Conservation (phyloP, 345 rosid genomes). For the Raphanus raphanistrum region DNA sequence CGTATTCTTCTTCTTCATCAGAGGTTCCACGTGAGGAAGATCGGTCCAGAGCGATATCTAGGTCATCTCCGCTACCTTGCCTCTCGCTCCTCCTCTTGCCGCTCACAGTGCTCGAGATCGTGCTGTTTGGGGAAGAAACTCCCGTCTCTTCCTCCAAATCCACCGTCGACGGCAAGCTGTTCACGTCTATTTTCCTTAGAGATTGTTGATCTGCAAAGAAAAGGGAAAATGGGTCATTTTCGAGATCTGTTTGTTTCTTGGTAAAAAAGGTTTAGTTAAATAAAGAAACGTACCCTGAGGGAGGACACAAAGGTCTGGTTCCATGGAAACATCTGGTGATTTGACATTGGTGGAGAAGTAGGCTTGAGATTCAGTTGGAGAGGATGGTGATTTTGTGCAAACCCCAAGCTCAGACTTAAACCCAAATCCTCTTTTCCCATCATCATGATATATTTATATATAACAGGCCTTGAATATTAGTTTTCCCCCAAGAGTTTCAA, state of each 20-base stretch:
- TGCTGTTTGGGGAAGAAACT: slow-evolving; percentile 92
- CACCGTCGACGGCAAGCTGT: slow-evolving; percentile 59
- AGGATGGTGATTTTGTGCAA: slow-evolving; percentile 43
- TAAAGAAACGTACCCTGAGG: slow-evolving; percentile 42
- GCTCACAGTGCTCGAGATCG: slow-evolving; percentile 76
- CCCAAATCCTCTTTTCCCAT: slow-evolving; percentile 78
- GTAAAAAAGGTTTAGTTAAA: neutral
- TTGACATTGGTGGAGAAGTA: slow-evolving; percentile 39
- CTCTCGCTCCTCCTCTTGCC: slow-evolving; percentile 84
- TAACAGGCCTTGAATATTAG: neutral
- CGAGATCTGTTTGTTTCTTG: slow-evolving; percentile 24
- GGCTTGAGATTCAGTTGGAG: slow-evolving; percentile 57
- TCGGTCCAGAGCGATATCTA: slow-evolving; percentile 60
- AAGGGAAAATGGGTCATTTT: neutral
- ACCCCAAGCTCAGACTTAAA: slow-evolving; percentile 71
- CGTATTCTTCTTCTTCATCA: slow-evolving; percentile 71
- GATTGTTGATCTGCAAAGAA: slow-evolving; percentile 39
- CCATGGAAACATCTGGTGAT: slow-evolving; percentile 62
- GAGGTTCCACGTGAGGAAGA: slow-evolving; percentile 72
- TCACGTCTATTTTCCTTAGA: slow-evolving; percentile 84
- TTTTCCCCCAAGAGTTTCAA: neutral
- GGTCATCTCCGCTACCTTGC: slow-evolving; percentile 56
- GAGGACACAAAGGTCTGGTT: slow-evolving; percentile 47
- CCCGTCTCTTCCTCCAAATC: slow-evolving; percentile 87
- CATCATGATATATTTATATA: slow-evolving; percentile 40